Conservation (phyloP, 2,329 filamentous ascomycete genomes). For the Fusarium sarcochroum region DNA sequence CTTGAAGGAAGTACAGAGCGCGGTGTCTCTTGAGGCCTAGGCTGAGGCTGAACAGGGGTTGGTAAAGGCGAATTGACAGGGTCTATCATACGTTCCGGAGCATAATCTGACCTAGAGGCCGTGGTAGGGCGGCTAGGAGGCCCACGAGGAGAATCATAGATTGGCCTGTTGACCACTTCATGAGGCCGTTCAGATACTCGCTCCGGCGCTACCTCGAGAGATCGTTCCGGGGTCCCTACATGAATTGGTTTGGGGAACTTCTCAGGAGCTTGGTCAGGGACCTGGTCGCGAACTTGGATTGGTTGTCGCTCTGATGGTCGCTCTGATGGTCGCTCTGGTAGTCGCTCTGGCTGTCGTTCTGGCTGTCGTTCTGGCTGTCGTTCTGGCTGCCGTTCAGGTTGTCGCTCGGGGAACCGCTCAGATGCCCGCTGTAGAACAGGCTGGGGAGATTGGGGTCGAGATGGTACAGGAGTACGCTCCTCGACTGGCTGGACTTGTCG, state of each 20-base stretch:
- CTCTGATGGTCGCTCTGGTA: background rate
- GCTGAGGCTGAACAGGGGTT: constrained; percentile 18
- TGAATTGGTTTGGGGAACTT: constrained; percentile 17
- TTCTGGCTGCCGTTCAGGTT: constrained; percentile 6
- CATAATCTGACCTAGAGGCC: constrained; percentile 29
- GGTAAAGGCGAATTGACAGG: constrained; percentile 25
- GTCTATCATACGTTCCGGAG: constrained; percentile 39
- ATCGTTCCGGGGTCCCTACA: constrained; percentile 13
- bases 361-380: constrained; percentile 5
- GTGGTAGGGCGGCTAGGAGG: constrained; percentile 16
- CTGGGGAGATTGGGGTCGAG: constrained; percentile 21
- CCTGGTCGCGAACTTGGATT: background rate
- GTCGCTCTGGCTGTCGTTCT: background rate
- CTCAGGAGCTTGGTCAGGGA: background rate
- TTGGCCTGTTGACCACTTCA: constrained; percentile 11
- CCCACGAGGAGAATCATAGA: constrained; percentile 3
- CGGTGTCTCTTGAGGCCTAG: constrained; percentile 18
- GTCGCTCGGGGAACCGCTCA: constrained; percentile 13
- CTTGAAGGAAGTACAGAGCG: constrained; percentile 33
- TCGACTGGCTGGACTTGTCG: background rate
- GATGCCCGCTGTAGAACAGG: constrained; percentile 7
- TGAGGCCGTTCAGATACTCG: constrained; percentile 9
- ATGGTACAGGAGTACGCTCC: constrained; percentile 23
- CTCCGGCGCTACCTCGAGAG: constrained; percentile 15
- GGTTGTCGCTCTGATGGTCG: background rate